Evolutionary conservation across 805 yeast species (phyloP).

Genomic region (Barnettozyma pratensis): DNA sequence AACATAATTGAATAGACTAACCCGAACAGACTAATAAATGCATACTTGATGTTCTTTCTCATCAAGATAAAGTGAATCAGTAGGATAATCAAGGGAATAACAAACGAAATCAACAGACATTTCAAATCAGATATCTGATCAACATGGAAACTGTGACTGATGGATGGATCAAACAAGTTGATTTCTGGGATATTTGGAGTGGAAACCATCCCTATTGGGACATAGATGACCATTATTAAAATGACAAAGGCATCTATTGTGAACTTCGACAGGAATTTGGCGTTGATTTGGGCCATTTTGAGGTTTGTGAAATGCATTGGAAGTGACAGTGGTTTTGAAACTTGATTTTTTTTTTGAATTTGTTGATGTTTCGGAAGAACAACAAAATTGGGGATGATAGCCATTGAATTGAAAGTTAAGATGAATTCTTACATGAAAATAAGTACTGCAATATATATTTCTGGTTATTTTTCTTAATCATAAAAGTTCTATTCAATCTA

Average conservation of each 20-base stretch:
- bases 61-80: slow-evolving; percentile 2
- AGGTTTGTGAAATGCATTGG: not conserved
- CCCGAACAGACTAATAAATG: slow-evolving; percentile 8
- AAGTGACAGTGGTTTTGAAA: too few relatives aligned
- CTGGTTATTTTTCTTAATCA: not conserved
- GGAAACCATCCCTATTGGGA: slow-evolving; percentile 3
- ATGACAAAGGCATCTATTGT: slow-evolving; percentile 3
- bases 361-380: too few relatives aligned
- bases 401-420: too few relatives aligned
- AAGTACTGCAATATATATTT: too few relatives aligned
- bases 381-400: too few relatives aligned
- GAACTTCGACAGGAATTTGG: slow-evolving; percentile 4
- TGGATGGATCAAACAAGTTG: slow-evolving; percentile 11
- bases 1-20: slow-evolving; percentile 4
- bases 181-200: slow-evolving; percentile 7
- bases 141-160: slow-evolving; percentile 1
- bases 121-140: slow-evolving; percentile 7
- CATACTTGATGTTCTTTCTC: slow-evolving; percentile 3
- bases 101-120: not conserved
- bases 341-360: too few relatives aligned
- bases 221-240: not conserved
- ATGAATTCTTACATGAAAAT: too few relatives aligned
- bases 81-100: slow-evolving; percentile 1
- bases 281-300: slow-evolving; percentile 1
- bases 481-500: slow-evolving; percentile 1